Evolutionary conservation across 345 rosid genomes (phyloP).

Genomic region (Brassica napus): Da-Ae NC_063448.1:973501-974000

Average conservation of each 20-base stretch:
- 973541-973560: not conserved
- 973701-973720: not conserved
- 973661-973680: constrained; percentile 91
- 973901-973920: not conserved
- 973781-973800: constrained; percentile 97
- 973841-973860: constrained; percentile 81
- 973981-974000: not conserved
- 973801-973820: constrained; percentile 92
- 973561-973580: not conserved
- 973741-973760: constrained; percentile 45
- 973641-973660: constrained; percentile 80
- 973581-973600: constrained; percentile 9
- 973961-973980: not conserved
- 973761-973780: constrained; percentile 97
- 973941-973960: not conserved
- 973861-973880: not conserved
- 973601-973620: constrained; percentile 72
- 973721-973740: not conserved
- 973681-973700: constrained; percentile 60
- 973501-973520: not conserved
- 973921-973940: not conserved
- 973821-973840: constrained; percentile 69
- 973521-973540: not conserved
- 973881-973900: not conserved
- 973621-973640: constrained; percentile 93